Conservation (phyloP, 2,329 filamentous ascomycete species). For the Colletotrichum endophyticum region DNA sequence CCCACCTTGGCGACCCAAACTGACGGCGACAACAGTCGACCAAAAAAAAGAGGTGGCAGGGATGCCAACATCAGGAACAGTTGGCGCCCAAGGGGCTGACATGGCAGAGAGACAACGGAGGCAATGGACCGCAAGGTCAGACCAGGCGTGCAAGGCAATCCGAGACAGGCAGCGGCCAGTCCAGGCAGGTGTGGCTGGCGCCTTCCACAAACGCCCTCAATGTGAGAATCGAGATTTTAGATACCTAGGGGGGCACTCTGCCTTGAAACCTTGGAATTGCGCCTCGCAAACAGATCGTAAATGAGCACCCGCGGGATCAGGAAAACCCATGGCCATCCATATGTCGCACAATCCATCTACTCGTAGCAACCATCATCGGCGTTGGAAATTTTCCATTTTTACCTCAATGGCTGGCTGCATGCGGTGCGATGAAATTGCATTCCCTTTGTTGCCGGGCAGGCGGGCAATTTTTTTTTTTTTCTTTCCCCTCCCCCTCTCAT, state of each 20-base stretch:
- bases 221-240: not conserved
- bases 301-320: not conserved
- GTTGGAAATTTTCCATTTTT: not conserved
- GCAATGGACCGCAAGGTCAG: not conserved
- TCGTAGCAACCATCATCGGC: not conserved
- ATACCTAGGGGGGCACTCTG: not conserved
- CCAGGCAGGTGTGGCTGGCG: not conserved
- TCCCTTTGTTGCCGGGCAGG: not conserved
- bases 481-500: not conserved
- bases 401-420: not conserved
- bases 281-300: not conserved
- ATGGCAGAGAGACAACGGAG: not conserved
- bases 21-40: not conserved
- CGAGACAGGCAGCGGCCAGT: not conserved
- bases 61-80: not conserved
- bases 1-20: not conserved
- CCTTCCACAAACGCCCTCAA: not conserved
- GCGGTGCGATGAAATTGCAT: not conserved
- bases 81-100: not conserved
- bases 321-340: not conserved
- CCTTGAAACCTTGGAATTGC: not conserved
- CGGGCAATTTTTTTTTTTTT: not conserved
- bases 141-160: not conserved
- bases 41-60: not conserved
- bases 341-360: not conserved